phyloP scores from a whole-genome alignment of 129 eudicot species.

The Glebionis coronaria region DNA sequence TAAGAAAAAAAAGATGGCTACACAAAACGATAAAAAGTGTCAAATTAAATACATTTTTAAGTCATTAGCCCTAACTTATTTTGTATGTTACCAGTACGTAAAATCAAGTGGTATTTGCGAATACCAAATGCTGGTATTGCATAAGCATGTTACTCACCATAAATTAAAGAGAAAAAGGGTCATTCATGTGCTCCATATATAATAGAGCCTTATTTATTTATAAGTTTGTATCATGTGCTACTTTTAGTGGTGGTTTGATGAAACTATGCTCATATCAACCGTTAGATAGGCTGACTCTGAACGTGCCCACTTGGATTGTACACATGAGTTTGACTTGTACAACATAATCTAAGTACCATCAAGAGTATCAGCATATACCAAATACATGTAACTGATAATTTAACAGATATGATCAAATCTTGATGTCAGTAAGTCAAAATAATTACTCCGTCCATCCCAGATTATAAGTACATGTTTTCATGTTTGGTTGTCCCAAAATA shows the following conservation, averaged over 20 bases:
- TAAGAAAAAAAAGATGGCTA: no score
- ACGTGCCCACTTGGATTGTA: background rate
- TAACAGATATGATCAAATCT: background rate
- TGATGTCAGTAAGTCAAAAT: conserved; percentile 5
- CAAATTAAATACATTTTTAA: no score
- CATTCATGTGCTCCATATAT: conserved; percentile 19
- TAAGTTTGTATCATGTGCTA: background rate
- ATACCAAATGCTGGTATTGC: no score
- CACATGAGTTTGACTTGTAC: conserved; percentile 4
- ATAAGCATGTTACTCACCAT: no score
- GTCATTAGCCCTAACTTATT: no score
- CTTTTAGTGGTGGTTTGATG: conserved; percentile 19
- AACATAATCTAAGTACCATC: background rate
- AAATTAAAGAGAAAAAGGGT: no score
- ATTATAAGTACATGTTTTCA: no score
- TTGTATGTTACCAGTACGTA: no score
- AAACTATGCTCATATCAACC: conserved; percentile 1
- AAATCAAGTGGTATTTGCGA: no score
- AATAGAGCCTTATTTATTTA: background rate
- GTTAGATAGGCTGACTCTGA: conserved; percentile 12
- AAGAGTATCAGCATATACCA: background rate
- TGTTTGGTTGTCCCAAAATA: no score
- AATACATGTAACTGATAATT: background rate
- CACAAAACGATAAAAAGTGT: no score
- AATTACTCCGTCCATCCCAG: no score